Conservation (phyloP, 345 rosid species). For the Sisymbrium altissimum region DNA sequence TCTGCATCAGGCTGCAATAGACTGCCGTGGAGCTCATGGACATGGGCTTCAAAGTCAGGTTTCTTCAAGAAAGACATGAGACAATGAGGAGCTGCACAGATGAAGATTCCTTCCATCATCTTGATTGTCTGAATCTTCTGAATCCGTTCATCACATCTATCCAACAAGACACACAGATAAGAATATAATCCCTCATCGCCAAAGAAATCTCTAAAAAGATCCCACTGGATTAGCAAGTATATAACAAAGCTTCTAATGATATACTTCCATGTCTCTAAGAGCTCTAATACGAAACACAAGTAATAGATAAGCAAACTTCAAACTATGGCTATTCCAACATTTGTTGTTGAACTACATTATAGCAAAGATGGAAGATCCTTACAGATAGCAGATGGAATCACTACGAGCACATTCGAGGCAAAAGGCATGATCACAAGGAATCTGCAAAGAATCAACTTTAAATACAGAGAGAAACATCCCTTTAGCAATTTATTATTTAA, state of each 20-base stretch:
- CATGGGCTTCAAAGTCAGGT: slow-evolving; percentile 75
- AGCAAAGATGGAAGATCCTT: slow-evolving; percentile 30
- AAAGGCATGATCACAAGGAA: slow-evolving; percentile 93
- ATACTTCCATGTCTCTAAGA: background rate
- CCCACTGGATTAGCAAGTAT: background rate
- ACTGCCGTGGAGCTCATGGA: slow-evolving; percentile 57
- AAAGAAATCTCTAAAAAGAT: background rate
- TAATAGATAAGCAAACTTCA: background rate
- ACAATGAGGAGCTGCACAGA: slow-evolving; percentile 99
- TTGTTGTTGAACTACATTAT: background rate
- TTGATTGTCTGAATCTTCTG: slow-evolving; percentile 96
- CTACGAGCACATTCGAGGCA: slow-evolving; percentile 95
- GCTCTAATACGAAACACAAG: background rate
- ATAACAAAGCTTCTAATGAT: background rate
- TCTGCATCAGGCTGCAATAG: slow-evolving; percentile 64
- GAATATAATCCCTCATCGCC: background rate
- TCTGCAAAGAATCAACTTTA: slow-evolving; percentile 35
- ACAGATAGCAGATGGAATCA: slow-evolving; percentile 95
- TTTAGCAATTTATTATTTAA: background rate
- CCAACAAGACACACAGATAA: background rate
- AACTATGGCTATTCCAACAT: background rate
- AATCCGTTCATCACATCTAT: slow-evolving; percentile 91
- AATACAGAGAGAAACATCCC: background rate
- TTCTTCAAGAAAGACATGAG: slow-evolving; percentile 86
- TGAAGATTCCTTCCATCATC: slow-evolving; percentile 94